Percentiles rank a stretch among this genome's conserved stretches.
Evolutionary conservation across 768 basidiomycete genomes (phyloP).

Genomic region (Suillus bovinus): DNA sequence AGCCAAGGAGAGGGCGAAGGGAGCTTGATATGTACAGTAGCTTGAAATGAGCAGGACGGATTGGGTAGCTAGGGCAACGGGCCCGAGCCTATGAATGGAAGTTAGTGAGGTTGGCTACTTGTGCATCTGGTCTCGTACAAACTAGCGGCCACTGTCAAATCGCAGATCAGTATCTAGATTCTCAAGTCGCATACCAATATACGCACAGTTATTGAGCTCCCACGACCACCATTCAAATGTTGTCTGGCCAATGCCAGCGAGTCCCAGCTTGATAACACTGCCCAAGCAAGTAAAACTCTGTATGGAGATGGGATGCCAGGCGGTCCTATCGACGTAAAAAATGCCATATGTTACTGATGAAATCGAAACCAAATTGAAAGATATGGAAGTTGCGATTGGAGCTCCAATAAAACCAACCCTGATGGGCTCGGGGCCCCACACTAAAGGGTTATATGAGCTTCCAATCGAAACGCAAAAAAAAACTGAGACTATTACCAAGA

Average conservation of each 20-base stretch:
- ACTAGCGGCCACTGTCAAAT: conserved; percentile 49
- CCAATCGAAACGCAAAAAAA: conserved; percentile 3
- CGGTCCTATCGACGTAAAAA: conserved; percentile 61
- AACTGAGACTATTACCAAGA: conserved; percentile 55
- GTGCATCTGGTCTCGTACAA: conserved; percentile 34
- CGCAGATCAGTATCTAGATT: neutral
- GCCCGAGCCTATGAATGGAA: conserved; percentile 59
- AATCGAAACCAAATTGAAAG: conserved; percentile 80
- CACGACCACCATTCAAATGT: conserved; percentile 98
- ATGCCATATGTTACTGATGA: conserved; percentile 65
- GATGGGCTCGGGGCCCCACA: conserved; percentile 37
- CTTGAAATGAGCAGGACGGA: conserved; percentile 79
- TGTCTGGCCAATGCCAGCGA: conserved; percentile 81
- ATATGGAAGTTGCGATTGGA: conserved; percentile 85
- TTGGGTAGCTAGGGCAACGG: conserved; percentile 82
- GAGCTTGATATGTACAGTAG: conserved; percentile 80
- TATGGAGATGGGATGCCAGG: conserved; percentile 77
- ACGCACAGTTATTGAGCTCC: conserved; percentile 69
- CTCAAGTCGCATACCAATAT: neutral
- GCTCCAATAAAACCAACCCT: conserved; percentile 52
- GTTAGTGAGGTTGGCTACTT: conserved; percentile 6
- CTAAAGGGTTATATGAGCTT: conserved; percentile 7
- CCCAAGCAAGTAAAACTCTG: conserved; percentile 69
- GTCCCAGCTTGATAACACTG: conserved; percentile 69
- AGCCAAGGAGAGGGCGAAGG: conserved; percentile 81